phyloP scores from a whole-genome alignment of 1,284 basidiomycete genomes.

The Cryptococcus sp. region DNA sequence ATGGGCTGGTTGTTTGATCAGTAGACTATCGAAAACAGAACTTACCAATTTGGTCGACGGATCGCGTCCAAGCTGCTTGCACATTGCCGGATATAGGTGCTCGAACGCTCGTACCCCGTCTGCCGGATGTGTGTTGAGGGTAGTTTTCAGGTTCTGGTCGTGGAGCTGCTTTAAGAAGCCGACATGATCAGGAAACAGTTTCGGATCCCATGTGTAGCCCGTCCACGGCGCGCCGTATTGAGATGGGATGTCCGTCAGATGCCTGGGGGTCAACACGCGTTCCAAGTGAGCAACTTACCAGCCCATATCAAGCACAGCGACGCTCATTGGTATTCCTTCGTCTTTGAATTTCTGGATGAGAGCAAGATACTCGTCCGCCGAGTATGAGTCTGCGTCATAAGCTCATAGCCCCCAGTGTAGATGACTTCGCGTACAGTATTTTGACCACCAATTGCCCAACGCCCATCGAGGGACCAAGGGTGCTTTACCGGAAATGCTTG shows the following conservation, averaged over 20 bases:
- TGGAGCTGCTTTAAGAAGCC: constrained; percentile 26
- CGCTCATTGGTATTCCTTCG: constrained; percentile 26
- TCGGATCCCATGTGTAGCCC: constrained; percentile 31
- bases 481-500: constrained; percentile 18
- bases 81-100: constrained; percentile 23
- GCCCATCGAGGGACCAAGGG: constrained; percentile 31
- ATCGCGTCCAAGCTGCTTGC: constrained; percentile 25
- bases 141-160: constrained; percentile 25
- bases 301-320: constrained; percentile 33
- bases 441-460: constrained; percentile 35
- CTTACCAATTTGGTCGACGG: constrained; percentile 11
- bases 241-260: constrained; percentile 19
- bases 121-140: constrained; percentile 32
- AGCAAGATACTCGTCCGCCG: constrained; percentile 20
- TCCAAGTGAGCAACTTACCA: constrained; percentile 12
- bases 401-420: constrained; percentile 1
- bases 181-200: constrained; percentile 32
- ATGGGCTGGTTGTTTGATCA: constrained; percentile 15
- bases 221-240: constrained; percentile 32
- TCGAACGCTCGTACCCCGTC: constrained; percentile 32
- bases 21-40: neutral
- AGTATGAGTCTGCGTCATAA: constrained; percentile 19
- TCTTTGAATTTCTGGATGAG: constrained; percentile 33
- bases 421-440: constrained; percentile 18
- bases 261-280: constrained; percentile 8